phyloP scores from a whole-genome alignment of 306 rosid genomes.

The Cucumis sativus region DNA sequence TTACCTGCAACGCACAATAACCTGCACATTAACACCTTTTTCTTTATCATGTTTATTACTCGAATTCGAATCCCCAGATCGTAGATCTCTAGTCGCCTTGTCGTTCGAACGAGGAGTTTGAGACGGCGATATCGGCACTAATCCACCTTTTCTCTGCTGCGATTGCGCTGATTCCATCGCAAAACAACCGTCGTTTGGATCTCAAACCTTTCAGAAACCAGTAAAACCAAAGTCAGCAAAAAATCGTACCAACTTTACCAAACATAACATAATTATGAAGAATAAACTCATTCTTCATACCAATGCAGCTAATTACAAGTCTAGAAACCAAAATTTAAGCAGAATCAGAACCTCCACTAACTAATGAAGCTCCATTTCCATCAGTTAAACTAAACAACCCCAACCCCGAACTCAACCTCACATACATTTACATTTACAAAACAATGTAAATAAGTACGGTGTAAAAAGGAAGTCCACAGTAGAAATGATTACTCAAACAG shows the following conservation, averaged over 20 bases:
- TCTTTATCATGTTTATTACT: constrained; percentile 63
- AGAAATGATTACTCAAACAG: constrained; percentile 2
- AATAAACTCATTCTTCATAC: background rate
- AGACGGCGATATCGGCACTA: constrained; percentile 78
- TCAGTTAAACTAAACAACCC: background rate
- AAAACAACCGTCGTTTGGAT: constrained; percentile 9
- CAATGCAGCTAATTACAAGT: background rate
- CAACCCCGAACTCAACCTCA: background rate
- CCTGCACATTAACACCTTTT: constrained; percentile 98
- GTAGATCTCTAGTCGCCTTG: constrained; percentile 74
- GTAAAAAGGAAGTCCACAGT: background rate
- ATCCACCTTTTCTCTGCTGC: constrained; percentile 66
- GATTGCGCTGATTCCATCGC: constrained; percentile 50
- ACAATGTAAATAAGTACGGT: background rate
- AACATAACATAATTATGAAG: background rate
- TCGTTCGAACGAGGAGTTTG: constrained; percentile 91
- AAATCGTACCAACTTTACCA: background rate
- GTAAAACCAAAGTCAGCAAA: background rate
- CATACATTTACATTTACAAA: background rate
- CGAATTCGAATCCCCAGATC: constrained; percentile 92
- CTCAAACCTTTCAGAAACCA: constrained; percentile 14
- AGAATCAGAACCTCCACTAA: background rate
- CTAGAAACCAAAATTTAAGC: background rate
- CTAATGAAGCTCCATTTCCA: background rate
- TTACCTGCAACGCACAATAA: constrained; percentile 94